These are phyloP conservation scores for Auricularia heimuer DNA, from an alignment of 768 basidiomycete species.

Conservation along the genomic window DNA sequence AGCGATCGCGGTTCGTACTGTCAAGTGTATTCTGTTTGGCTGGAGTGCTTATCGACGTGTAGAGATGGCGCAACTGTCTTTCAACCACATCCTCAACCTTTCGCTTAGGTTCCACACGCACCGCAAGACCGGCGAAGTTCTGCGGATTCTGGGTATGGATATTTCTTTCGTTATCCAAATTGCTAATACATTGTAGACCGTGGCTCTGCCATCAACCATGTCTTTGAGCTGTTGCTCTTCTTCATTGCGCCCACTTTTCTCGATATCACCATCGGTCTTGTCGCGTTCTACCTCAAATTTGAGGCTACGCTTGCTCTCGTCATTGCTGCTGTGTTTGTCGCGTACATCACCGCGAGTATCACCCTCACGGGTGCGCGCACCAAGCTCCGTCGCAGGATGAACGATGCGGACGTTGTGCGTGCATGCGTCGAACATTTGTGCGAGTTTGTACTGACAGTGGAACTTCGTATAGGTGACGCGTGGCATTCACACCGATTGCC, in stretches of 20 bases:
- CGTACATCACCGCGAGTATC: conserved; percentile 34
- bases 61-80: conserved; percentile 83
- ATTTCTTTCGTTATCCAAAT: neutral
- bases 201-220: conserved; percentile 78
- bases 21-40: neutral
- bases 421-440: conserved; percentile 2
- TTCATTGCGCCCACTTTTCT: conserved; percentile 72
- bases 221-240: conserved; percentile 77
- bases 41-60: neutral
- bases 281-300: conserved; percentile 11
- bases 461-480: conserved; percentile 36
- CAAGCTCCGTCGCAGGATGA: conserved; percentile 65
- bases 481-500: conserved; percentile 73
- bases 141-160: conserved; percentile 46
- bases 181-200: conserved; percentile 34
- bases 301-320: conserved; percentile 34
- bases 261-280: conserved; percentile 62
- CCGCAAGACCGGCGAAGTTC: conserved; percentile 76
- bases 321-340: conserved; percentile 61
- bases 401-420: conserved; percentile 48
- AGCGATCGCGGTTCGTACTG: conserved; percentile 52
- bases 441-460: neutral
- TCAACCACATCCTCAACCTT: conserved; percentile 79
- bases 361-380: conserved; percentile 66
- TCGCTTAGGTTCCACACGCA: conserved; percentile 77